These are phyloP conservation scores for Aspergillus neoniger DNA, from an alignment of 2,329 filamentous ascomycete genomes.

Conservation along the genomic window DNA sequence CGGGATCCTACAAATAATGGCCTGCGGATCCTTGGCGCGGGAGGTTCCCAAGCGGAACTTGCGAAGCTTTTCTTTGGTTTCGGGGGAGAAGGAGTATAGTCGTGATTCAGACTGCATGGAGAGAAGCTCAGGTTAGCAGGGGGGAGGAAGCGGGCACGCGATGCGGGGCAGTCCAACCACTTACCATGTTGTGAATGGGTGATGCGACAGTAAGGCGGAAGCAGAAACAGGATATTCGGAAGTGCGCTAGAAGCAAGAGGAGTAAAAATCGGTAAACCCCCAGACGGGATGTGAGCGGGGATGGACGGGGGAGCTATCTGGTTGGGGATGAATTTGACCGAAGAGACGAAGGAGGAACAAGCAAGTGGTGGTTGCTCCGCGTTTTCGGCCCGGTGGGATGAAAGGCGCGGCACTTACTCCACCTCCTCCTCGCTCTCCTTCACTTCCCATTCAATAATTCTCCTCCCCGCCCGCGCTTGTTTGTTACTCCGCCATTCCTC, in stretches of 20 bases:
- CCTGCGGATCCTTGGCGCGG: slow-evolving; percentile 80
- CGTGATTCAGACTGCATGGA: slow-evolving; percentile 71
- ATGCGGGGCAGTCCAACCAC: slow-evolving; percentile 20
- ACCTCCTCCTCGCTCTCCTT: slow-evolving; percentile 15
- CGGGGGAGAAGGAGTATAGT: slow-evolving; percentile 87
- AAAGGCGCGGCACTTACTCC: slow-evolving; percentile 11
- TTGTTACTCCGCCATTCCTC: slow-evolving; percentile 10
- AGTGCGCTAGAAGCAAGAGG: neutral
- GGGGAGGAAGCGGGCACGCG: neutral
- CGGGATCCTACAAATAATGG: slow-evolving; percentile 79
- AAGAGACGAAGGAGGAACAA: neutral
- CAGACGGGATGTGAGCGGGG: neutral
- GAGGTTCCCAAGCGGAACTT: slow-evolving; percentile 95
- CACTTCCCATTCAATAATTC: slow-evolving; percentile 3
- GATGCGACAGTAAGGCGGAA: neutral
- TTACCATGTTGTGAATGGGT: slow-evolving; percentile 18
- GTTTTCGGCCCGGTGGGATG: slow-evolving; percentile 12
- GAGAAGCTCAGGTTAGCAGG: slow-evolving; percentile 4
- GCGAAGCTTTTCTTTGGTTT: slow-evolving; percentile 84
- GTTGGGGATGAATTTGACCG: neutral
- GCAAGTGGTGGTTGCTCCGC: slow-evolving; percentile 5
- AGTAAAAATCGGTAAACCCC: neutral
- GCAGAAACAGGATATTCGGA: neutral
- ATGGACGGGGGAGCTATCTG: neutral
- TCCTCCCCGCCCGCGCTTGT: slow-evolving; percentile 7